Conservation (phyloP, 2,329 filamentous ascomycete species). For the Aspergillus neoniger region DNA sequence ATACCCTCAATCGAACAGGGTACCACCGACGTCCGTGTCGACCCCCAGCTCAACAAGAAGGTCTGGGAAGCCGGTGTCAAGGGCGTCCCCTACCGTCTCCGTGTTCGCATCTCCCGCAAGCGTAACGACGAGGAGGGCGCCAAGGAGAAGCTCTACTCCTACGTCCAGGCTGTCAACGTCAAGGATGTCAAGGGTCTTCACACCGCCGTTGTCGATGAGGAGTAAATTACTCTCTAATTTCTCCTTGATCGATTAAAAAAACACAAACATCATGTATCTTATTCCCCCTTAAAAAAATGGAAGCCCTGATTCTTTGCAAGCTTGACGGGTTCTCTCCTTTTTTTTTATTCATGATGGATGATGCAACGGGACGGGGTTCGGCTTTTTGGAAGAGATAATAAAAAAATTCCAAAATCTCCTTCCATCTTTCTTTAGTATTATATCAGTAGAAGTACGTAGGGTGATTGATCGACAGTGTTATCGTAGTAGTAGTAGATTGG, state of each 20-base stretch:
- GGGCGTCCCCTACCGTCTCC: conserved; percentile 95
- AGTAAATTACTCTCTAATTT: conserved; percentile 50
- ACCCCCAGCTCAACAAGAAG: conserved; percentile 99
- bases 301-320: not conserved
- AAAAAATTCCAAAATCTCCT: conserved; percentile 9
- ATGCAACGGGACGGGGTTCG: too few relatives aligned
- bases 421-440: not conserved
- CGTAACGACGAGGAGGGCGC: conserved; percentile 99
- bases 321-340: not conserved
- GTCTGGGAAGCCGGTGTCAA: conserved; percentile 99
- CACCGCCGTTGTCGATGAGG: conserved; percentile 80
- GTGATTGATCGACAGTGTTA: too few relatives aligned
- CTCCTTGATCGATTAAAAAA: conserved; percentile 1
- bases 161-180: conserved; percentile 99
- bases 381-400: not conserved
- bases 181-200: conserved; percentile 98
- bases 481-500: too few relatives aligned
- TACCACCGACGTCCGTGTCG: conserved; percentile 93
- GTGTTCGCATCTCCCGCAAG: conserved; percentile 98
- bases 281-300: not conserved
- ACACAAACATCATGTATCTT: not conserved
- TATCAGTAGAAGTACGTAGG: too few relatives aligned
- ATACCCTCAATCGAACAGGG: conserved; percentile 59
- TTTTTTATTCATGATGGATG: not conserved
- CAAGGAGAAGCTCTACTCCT: conserved; percentile 99